phyloP scores from a whole-genome alignment of 306 rosid genomes.

The Prosopis cineraria region DNA sequence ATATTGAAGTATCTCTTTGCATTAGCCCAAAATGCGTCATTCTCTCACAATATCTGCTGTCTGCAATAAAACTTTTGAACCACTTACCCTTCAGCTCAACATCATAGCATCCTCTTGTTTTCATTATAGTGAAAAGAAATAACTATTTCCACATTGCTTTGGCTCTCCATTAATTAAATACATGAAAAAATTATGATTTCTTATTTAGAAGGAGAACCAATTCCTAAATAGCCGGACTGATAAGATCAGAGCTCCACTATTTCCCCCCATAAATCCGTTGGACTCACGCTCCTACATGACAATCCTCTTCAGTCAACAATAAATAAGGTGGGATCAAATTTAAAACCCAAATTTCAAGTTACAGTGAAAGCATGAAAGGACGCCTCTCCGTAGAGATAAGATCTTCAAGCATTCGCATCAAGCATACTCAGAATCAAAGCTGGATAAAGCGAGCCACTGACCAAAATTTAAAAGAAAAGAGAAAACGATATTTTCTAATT shows the following conservation, averaged over 20 bases:
- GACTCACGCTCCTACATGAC: not conserved
- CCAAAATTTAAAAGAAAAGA: not conserved
- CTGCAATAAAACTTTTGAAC: not conserved
- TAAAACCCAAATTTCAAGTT: not conserved
- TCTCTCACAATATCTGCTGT: not conserved
- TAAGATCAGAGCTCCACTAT: not conserved
- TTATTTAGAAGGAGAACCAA: not conserved
- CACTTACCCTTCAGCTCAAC: not conserved
- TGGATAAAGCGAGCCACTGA: not conserved
- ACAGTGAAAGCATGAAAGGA: not conserved
- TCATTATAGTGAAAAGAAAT: not conserved
- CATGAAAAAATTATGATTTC: not conserved
- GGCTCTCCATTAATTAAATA: slow-evolving; percentile 4
- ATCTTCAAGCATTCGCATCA: not conserved
- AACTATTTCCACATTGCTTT: not conserved
- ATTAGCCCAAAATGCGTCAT: not conserved
- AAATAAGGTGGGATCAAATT: not conserved
- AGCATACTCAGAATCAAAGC: slow-evolving; percentile 4
- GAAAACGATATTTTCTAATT: not conserved
- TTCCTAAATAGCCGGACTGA: not conserved
- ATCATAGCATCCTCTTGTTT: not conserved
- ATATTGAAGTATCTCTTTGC: not conserved
- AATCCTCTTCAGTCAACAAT: not conserved
- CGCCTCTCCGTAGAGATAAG: not conserved
- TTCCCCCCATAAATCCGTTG: not conserved